Base-by-base conservation (phyloP, 2,329 filamentous ascomycete species). In the Cladosporium sp. region DNA sequence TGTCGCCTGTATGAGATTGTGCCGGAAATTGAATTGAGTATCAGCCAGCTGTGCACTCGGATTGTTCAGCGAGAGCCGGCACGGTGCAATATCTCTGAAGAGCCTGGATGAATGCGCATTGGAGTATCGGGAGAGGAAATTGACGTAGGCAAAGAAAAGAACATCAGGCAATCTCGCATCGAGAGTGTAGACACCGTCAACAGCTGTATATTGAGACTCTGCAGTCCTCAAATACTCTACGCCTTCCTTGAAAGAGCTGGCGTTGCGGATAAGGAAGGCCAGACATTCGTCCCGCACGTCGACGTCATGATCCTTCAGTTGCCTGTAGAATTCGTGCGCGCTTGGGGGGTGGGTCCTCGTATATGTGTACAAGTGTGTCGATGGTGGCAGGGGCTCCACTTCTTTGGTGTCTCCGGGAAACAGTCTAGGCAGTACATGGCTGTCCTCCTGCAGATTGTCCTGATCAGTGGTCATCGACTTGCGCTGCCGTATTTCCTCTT, bases 301-400 rank as follows among this genome's bases (percentile, higher is more conserved):
- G 23, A 89, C 72, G 0, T 82, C 81, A 1, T 80, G 78, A 1
- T 72, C 73, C 14, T 78, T 73, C 86, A 93, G 90, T 49, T 82
- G 79, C 13, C 80, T 72, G 66, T 89, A 90, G 4, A 93, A 79
- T 59, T 85, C 80, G 5, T 82, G 76, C 13, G 88, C 77, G 1
- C 80, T 83, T 2, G 90, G 90, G 1, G 89, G 86, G 16, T 82
- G 79, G 51, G 87, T 78, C n/a, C 86, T 82, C 46, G 86, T 83
- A 69, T 86, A 86, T 65, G 91, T 89, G 63, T 88, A 86, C n/a
- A 88, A 84, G 66, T 90, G 71, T 82, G 83, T 75, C 83, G 91
- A 75, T 64, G 86, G 82, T 23, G 88, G 78, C 23, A 86, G 81
- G 5, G 85, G 79, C 51, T 81, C 76, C 11, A 85, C 78, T 71